Evolutionary conservation across 75 land plant species (phyloP), one percentile per base, ranked within the genome.

Genomic region (Cupressus sempervirens): DNA sequence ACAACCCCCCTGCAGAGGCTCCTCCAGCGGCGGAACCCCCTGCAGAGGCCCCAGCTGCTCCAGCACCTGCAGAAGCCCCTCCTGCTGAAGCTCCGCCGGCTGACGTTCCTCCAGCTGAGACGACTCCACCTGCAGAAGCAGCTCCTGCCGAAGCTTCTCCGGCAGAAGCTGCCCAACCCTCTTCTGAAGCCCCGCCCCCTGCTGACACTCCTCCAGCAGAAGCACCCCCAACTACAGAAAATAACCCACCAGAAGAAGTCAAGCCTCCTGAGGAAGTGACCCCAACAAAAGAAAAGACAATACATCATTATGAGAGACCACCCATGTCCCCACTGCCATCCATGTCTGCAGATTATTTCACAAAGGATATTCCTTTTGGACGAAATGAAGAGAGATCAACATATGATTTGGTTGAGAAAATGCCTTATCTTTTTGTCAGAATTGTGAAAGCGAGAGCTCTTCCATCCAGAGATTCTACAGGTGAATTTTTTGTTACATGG

Each of bases 341-440:
- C 83, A 36, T 30, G 83, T 18, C 34, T 65, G 14, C 32, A 76
- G 32, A 84, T 85, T 23, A 84, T 72, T 72, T 88, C 73, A 50
- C 15, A n/a, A 9, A 30, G 84, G 23, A 88, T 85, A 45, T 13
- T 58, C 34, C 83, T 30, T 88, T 86, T 26, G 68, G 83, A 16
- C 16, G 40, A 1, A n/a, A 84, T 12, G 82, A 85, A 10, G 94
- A 92, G 62, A 87, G 85, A 34, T 83, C 89, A 9, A 35, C 88
- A 20, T 94, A 88, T 87, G 95, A 95, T 85, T 91, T 95, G 45
- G 97, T 95, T 16, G 95, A 95, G 86, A 94, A 95, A 84, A 95
- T 95, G 95, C 89, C 88, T 40, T 94, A 94, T 88, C 84, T 95
- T 50, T 95, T 95, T 88, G 92, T 95, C 3, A 86, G 90, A n/a